Base-by-base conservation (phyloP, 2,329 filamentous ascomycete genomes). In the Penicillium sp. region DNA sequence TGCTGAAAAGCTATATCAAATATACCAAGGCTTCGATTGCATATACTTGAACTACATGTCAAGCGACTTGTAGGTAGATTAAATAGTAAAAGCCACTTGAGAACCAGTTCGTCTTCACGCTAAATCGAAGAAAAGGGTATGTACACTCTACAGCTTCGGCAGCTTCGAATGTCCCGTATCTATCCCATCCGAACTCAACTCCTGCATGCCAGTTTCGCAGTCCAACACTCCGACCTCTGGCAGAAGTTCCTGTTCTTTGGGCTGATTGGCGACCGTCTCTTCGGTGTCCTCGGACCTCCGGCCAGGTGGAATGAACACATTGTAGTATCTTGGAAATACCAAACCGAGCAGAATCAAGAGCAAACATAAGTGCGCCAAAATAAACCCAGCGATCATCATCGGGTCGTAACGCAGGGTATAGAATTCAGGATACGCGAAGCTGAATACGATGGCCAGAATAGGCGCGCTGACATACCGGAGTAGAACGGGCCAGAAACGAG, bases 251-350 rank as follows among this genome's bases (percentile, higher is more conserved):
- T 53, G 50, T 22, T 53, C 26, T 34, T 48, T 53, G 14, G 35
- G 43, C 26, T 48, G 32, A 47, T 24, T 42, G 32, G 46, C 32
- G 14, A 24, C 29, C 4, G 44, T 58, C 3, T 35, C 13, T 42
- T 56, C 47, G 4, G 37, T 56, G 5, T 81, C 81, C 51, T 85
- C 81, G 8, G 69, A 68, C 0, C 75, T 71, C 1, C 82, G 76
- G 3, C 73, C 62, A 0, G 73, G 62, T 0, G 82, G 82, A 34
- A 85, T 78, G 34, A 85, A 77, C 4, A 77, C 68, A 60, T 82
- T 75, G 60, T 80, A 83, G 69, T 82, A 85, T 10, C 80, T 74
- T 3, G 83, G 83, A 31, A 82, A 66, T 5, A 83, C 69, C 39
- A 82, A 76, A 6, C 81, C 81, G 2, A 78, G 50, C 2, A 79